Evolutionary conservation across 2,329 filamentous ascomycete genomes (phyloP).

Genomic region (Stagonosporopsis cucurbitacearum): DNA sequence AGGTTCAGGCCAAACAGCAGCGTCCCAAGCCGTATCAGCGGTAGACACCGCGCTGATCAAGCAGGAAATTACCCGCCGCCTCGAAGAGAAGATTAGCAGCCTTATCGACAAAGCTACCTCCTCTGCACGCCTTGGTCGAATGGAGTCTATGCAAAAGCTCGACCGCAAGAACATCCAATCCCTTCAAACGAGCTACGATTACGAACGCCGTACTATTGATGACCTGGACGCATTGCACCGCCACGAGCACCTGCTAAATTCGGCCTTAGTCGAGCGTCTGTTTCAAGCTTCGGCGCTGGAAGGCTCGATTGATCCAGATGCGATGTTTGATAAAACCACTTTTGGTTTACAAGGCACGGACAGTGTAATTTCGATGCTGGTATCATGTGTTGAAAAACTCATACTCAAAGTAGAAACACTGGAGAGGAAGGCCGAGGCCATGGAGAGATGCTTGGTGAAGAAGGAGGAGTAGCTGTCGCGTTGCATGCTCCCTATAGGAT

Average conservation of each 20-base stretch:
- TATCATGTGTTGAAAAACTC: background rate
- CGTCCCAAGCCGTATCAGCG: too few species aligned
- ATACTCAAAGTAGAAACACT: background rate
- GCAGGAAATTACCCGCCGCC: background rate
- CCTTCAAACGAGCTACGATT: background rate
- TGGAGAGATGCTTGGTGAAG: background rate
- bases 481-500: too few species aligned
- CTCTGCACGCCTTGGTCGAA: background rate
- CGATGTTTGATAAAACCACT: background rate
- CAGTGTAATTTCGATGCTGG: background rate
- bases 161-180: background rate
- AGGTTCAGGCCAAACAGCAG: too few species aligned
- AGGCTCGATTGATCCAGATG: background rate
- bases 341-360: background rate
- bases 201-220: background rate
- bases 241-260: background rate
- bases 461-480: too few species aligned
- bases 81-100: background rate
- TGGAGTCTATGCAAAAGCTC: background rate
- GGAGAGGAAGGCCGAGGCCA: background rate
- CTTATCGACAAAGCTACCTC: background rate
- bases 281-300: background rate
- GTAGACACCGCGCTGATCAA: background rate
- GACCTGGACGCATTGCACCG: background rate
- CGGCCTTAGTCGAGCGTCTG: background rate